A percentile compares a stretch with the other conserved stretches of the same genome.
phyloP scores from a whole-genome alignment of 805 yeast genomes.

The Teunomyces lycoperdinae region DNA sequence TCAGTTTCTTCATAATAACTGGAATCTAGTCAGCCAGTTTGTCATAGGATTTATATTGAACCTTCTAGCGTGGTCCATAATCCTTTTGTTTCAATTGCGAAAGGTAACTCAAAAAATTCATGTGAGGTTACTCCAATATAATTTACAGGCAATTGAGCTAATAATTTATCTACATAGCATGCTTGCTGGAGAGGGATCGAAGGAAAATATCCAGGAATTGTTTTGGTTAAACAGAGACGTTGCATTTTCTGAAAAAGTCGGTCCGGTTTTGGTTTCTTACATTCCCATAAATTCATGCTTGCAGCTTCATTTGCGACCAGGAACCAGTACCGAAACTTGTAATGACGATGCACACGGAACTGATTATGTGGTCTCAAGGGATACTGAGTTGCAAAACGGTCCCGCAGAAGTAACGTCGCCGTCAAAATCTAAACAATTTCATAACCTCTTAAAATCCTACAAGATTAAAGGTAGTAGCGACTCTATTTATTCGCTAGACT shows the following conservation, averaged over 20 bases:
- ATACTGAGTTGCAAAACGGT: not conserved
- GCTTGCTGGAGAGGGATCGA: not conserved
- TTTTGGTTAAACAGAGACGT: not conserved
- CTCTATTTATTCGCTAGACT: not conserved
- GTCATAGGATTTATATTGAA: not conserved
- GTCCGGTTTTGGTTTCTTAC: constrained; percentile 1
- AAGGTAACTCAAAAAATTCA: not conserved
- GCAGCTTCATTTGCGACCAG: not conserved
- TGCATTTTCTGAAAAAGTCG: not conserved
- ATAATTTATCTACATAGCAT: not conserved
- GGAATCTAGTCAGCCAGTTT: not conserved
- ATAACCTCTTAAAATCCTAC: not conserved
- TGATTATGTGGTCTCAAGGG: not conserved
- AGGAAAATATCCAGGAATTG: not conserved
- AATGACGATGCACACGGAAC: not conserved
- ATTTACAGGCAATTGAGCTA: constrained; percentile 1
- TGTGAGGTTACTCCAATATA: not conserved
- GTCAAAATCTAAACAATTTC: not conserved
- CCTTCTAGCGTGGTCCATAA: not conserved
- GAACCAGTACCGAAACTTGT: not conserved
- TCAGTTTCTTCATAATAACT: not conserved
- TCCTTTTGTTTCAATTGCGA: constrained; percentile 3
- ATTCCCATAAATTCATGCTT: not conserved
- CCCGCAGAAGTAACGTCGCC: not conserved
- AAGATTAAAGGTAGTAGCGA: not conserved